Percentiles rank a stretch among this genome's conserved stretches.
Conservation (phyloP, 805 yeast genomes). For the Zygoascus bituminiphila region DNA sequence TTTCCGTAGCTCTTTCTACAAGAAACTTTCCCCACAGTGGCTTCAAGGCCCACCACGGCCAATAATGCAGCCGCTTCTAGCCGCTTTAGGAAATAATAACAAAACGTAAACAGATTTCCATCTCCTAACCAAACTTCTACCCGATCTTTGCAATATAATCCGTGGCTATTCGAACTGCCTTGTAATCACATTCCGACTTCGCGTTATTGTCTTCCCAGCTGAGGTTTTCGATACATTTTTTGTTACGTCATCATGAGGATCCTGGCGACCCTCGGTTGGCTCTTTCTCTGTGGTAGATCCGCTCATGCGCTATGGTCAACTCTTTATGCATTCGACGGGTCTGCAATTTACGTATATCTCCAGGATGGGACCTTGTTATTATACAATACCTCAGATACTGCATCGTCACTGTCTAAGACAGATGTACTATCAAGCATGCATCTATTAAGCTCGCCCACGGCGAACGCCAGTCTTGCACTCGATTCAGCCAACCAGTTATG, state of each 20-base stretch:
- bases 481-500: constrained; percentile 20
- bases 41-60: no score
- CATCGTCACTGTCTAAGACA: not conserved
- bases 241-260: not conserved
- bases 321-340: not conserved
- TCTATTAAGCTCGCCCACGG: not conserved
- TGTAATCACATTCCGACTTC: no score
- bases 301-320: not conserved
- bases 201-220: no score
- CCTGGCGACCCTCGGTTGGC: not conserved
- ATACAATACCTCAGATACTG: not conserved
- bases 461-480: constrained; percentile 21
- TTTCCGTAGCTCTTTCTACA: no score
- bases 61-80: no score
- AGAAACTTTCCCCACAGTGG: no score
- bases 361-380: constrained; percentile 5
- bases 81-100: not conserved
- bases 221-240: not conserved
- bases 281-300: not conserved
- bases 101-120: not conserved
- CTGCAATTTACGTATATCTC: constrained; percentile 1
- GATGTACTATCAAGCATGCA: not conserved
- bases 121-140: not conserved
- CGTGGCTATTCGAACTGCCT: no score
- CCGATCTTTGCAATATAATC: no score